Base-by-base conservation (phyloP, 352 stramenopile genomes). In the Pythium monospermum region DNA sequence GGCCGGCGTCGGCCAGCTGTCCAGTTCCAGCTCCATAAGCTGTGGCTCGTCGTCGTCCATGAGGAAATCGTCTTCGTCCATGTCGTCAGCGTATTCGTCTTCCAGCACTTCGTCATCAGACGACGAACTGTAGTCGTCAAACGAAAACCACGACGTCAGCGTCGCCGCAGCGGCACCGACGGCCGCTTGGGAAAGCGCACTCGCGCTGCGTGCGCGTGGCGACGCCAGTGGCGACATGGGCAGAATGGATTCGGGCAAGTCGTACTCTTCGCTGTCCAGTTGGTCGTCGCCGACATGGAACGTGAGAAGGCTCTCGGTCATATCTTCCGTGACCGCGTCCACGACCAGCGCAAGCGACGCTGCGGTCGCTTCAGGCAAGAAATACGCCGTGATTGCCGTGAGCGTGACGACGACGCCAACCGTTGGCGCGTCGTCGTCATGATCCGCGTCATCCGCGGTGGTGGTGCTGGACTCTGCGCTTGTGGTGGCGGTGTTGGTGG, bases 301-400 rank as follows among this genome's bases (percentile, higher is more conserved):
- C 19, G 48, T 33, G 41, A 64, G 49, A 26, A 64, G 35, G 49
- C 56, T 64, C 35, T 64, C 56, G 42, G 48, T 58, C 32, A 57
- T 35, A 12, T 64, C 56, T 21, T 18, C 31, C 19, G 19, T 19
- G 11, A 49, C 22, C 31, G 39, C 32, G 18, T 52, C 47, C 8
- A 41, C 26, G 18, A 42, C 28, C 12, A 37, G 33, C 13, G 26
- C 47, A 35, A 43, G 15, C 6, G 26, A 16, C 6, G 33, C 38
- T 13, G 39, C 47, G 21, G 54, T 43, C 11, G 47, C 40, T 16
- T 62, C 54, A 4, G 39, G 47, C n/a, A 62, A 27, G 47, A 62
- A 62, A 39, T 48, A 62, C 3, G 54, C 35, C 37, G 53, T 61
- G 22, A 61, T 27, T 18, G 53, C 40, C 22, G 53, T 44, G 19